These are phyloP conservation scores for Heteromeles arbutifolia DNA, from an alignment of 306 rosid genomes.

Conservation along the genomic window DNA sequence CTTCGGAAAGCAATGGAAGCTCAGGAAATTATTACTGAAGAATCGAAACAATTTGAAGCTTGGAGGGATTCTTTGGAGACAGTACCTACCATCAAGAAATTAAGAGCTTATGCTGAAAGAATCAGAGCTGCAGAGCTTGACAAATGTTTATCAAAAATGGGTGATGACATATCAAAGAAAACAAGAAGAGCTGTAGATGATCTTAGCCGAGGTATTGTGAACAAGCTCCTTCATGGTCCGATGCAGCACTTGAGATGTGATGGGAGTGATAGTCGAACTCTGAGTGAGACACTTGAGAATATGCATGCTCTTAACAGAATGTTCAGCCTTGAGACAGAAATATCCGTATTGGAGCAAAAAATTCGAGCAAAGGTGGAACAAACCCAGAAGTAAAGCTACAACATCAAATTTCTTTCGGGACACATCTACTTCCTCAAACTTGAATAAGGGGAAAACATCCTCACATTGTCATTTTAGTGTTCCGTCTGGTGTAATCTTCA, in stretches of 20 bases:
- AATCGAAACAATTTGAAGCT: slow-evolving; percentile 88
- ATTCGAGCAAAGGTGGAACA: slow-evolving; percentile 95
- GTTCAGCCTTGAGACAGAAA: slow-evolving; percentile 94
- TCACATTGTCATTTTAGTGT: slow-evolving; percentile 20
- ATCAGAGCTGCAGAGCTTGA: slow-evolving; percentile 87
- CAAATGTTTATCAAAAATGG: slow-evolving; percentile 90
- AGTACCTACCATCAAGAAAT: slow-evolving; percentile 92
- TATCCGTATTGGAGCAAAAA: slow-evolving; percentile 82
- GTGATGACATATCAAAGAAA: slow-evolving; percentile 90
- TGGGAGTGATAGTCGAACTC: slow-evolving; percentile 87
- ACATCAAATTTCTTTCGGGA: slow-evolving; percentile 21
- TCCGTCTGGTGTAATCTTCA: slow-evolving; percentile 27
- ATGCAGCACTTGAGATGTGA: slow-evolving; percentile 98
- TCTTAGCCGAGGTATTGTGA: slow-evolving; percentile 95
- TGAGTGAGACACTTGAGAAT: slow-evolving; percentile 89
- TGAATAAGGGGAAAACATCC: slow-evolving; percentile 24
- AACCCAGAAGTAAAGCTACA: slow-evolving; percentile 52
- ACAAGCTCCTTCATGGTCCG: slow-evolving; percentile 97
- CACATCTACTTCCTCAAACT: slow-evolving; percentile 26
- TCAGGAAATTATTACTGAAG: slow-evolving; percentile 78
- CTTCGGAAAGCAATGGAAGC: slow-evolving; percentile 93
- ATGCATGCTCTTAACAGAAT: slow-evolving; percentile 97
- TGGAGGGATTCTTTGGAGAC: slow-evolving; percentile 99
- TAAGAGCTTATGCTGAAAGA: slow-evolving; percentile 96
- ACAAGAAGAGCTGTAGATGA: slow-evolving; percentile 86